Conservation (phyloP, 2,329 filamentous ascomycete species). For the Capronia coronata region DNA sequence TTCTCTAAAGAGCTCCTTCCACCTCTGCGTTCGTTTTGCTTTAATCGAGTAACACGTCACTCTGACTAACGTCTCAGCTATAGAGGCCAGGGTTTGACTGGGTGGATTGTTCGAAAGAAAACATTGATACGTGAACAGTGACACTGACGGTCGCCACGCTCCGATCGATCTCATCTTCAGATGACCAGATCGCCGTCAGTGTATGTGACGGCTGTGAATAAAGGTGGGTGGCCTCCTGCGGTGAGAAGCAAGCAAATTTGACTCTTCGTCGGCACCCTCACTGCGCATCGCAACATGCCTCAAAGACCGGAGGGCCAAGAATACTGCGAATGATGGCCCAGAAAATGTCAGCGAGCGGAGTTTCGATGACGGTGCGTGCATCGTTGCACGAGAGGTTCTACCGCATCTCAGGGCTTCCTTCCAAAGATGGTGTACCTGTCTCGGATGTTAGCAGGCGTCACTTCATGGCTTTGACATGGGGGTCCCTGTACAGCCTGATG, state of each 20-base stretch:
- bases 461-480: too few species aligned
- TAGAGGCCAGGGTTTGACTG: neutral
- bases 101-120: neutral
- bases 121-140: too few species aligned
- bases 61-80: neutral
- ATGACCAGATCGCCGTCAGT: neutral
- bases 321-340: too few species aligned
- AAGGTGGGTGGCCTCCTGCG: neutral
- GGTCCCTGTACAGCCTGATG: constrained; percentile 14
- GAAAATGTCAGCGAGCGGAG: too few species aligned
- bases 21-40: neutral
- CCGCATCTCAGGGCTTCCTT: neutral
- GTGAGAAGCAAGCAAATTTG: too few species aligned
- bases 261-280: too few species aligned
- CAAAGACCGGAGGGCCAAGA: too few species aligned
- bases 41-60: neutral
- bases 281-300: too few species aligned
- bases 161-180: neutral
- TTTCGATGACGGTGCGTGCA: neutral
- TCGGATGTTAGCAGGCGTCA: neutral
- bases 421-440: constrained; percentile 2
- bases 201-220: neutral
- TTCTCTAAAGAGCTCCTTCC: neutral
- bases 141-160: too few species aligned
- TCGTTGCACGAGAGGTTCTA: neutral